These are phyloP conservation scores for Bipolaris bicolor DNA, from an alignment of 2,329 filamentous ascomycete genomes.

Conservation along the genomic window DNA sequence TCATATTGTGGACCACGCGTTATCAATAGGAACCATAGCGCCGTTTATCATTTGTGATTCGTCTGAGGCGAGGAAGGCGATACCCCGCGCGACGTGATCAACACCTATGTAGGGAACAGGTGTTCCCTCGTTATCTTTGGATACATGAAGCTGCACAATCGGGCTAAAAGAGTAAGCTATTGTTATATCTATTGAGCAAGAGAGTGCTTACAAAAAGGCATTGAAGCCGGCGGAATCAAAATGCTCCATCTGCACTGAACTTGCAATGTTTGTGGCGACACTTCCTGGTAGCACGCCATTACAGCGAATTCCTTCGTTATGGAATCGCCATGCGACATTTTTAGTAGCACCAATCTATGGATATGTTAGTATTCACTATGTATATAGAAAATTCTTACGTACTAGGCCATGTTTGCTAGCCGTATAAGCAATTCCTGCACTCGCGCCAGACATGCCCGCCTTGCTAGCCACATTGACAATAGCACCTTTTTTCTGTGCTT, in stretches of 20 bases:
- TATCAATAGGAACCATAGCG: constrained; percentile 35
- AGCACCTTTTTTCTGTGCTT: constrained; percentile 45
- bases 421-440: constrained; percentile 54
- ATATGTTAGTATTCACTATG: neutral
- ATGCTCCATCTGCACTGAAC: constrained; percentile 32
- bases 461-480: constrained; percentile 51
- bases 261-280: constrained; percentile 32
- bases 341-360: constrained; percentile 54
- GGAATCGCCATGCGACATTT: constrained; percentile 56
- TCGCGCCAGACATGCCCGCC: constrained; percentile 47
- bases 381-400: constrained; percentile 14
- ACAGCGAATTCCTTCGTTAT: constrained; percentile 54
- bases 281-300: constrained; percentile 55
- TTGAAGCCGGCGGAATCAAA: constrained; percentile 30
- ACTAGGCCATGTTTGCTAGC: constrained; percentile 54
- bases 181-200: neutral
- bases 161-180: constrained; percentile 22
- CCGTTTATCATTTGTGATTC: constrained; percentile 37
- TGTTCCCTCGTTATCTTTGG: constrained; percentile 31
- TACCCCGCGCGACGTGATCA: constrained; percentile 33
- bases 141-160: constrained; percentile 30
- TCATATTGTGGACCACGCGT: constrained; percentile 39
- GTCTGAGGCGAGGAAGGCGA: constrained; percentile 35
- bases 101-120: constrained; percentile 27
- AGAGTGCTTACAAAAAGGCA: constrained; percentile 26